These are phyloP conservation scores for Bipolaris bicolor DNA, from an alignment of 2,329 filamentous ascomycete genomes.

Conservation along the genomic window DNA sequence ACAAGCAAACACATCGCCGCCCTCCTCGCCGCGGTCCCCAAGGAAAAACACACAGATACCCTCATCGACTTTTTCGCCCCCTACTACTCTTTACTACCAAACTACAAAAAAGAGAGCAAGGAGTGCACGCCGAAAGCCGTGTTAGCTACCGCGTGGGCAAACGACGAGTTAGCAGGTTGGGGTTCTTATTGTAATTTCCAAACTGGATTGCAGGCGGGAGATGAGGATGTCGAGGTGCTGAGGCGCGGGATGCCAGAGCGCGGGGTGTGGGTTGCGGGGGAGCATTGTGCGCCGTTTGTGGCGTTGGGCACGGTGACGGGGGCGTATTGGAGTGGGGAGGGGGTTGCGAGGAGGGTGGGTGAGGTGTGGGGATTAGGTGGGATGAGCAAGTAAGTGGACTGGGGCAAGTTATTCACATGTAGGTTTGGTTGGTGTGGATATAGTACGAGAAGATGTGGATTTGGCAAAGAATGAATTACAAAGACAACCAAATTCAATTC, in stretches of 20 bases:
- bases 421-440: neutral
- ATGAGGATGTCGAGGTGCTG: conserved; percentile 71
- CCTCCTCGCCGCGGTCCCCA: conserved; percentile 44
- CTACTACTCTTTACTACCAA: conserved; percentile 76
- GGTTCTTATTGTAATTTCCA: conserved; percentile 90
- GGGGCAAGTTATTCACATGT: neutral
- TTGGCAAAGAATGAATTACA: neutral
- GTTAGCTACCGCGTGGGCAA: conserved; percentile 77
- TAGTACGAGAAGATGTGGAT: neutral
- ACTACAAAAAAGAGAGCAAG: conserved; percentile 62
- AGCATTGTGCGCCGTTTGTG: conserved; percentile 90
- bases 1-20: conserved; percentile 43
- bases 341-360: conserved; percentile 4
- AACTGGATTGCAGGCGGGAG: conserved; percentile 71
- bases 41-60: conserved; percentile 54
- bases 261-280: conserved; percentile 84
- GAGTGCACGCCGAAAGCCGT: conserved; percentile 68
- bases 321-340: conserved; percentile 16
- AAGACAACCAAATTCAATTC: neutral
- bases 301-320: conserved; percentile 75
- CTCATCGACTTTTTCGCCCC: conserved; percentile 74
- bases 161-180: conserved; percentile 78
- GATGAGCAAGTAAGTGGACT: neutral
- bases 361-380: conserved; percentile 2
- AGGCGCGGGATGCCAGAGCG: conserved; percentile 63